phyloP scores from a whole-genome alignment of 2,329 filamentous ascomycete species.

The Colletotrichum viniferum region DNA sequence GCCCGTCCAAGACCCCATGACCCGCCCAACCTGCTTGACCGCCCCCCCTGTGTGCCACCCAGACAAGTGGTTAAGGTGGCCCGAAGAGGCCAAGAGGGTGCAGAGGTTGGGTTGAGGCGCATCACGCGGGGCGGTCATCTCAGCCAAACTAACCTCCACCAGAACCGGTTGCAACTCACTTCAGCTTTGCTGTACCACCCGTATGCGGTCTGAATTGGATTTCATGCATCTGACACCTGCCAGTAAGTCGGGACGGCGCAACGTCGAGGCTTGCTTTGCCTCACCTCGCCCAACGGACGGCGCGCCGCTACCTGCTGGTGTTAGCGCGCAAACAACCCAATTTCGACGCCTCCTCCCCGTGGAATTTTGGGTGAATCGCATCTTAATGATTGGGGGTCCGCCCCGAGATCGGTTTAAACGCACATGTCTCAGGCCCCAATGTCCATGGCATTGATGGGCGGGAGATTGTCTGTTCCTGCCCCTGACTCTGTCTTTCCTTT shows the following conservation, averaged over 20 bases:
- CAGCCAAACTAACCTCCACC: background rate
- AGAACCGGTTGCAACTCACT: background rate
- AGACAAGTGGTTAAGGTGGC: background rate
- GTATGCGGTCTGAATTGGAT: background rate
- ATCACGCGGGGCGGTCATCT: background rate
- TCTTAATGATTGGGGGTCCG: background rate
- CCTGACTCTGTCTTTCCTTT: background rate
- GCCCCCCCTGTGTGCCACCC: background rate
- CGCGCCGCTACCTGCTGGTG: background rate
- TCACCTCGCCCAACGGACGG: background rate
- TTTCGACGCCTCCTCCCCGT: background rate
- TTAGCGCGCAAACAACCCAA: background rate
- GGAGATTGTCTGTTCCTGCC: background rate
- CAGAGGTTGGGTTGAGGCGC: background rate
- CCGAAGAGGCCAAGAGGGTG: background rate
- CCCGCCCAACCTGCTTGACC: background rate
- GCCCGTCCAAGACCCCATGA: background rate
- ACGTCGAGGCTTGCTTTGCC: background rate
- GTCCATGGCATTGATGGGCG: background rate
- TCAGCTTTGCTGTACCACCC: background rate
- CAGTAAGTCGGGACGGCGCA: background rate
- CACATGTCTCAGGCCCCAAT: background rate
- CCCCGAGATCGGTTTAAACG: background rate
- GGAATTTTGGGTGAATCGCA: background rate
- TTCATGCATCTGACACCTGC: slow-evolving; percentile 1